Evolutionary conservation across 2,329 filamentous ascomycete genomes (phyloP).

Genomic region (Beauveria medogensis): DNA sequence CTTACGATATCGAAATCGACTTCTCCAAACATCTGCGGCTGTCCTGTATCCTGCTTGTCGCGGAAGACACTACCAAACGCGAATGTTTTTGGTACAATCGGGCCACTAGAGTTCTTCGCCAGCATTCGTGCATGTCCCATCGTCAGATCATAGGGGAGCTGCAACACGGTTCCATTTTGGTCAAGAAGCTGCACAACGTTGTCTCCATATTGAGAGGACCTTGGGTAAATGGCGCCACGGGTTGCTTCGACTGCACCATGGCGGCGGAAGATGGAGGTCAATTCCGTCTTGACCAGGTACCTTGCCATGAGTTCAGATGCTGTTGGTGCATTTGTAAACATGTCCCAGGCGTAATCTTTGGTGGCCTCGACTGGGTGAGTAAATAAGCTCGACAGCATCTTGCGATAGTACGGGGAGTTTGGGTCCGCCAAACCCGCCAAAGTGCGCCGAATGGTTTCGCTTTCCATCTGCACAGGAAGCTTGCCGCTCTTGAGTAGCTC

Average conservation of each 20-base stretch:
- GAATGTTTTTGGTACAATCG: conserved; percentile 66
- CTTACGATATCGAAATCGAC: conserved; percentile 97
- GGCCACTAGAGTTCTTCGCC: conserved; percentile 56
- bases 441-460: conserved; percentile 78
- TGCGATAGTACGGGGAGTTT: conserved; percentile 79
- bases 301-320: conserved; percentile 60
- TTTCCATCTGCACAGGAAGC: conserved; percentile 84
- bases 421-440: conserved; percentile 75
- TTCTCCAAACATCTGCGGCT: conserved; percentile 76
- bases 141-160: conserved; percentile 90
- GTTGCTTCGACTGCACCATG: conserved; percentile 82
- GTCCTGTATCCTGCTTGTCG: conserved; percentile 67
- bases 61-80: conserved; percentile 84
- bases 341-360: conserved; percentile 74
- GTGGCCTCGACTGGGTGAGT: conserved; percentile 66
- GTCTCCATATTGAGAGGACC: conserved; percentile 65
- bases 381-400: conserved; percentile 82
- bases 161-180: conserved; percentile 75
- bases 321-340: conserved; percentile 47
- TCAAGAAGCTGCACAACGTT: conserved; percentile 77
- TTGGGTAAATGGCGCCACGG: conserved; percentile 70
- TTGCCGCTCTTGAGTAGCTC: conserved; percentile 81
- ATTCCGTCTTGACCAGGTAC: conserved; percentile 62
- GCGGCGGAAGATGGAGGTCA: conserved; percentile 72
- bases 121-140: conserved; percentile 80